Percentiles rank a stretch among this genome's conserved stretches.
These are phyloP conservation scores for Buxus sempervirens DNA, from an alignment of 164 flowering plant species.

Conservation along the genomic window DNA sequence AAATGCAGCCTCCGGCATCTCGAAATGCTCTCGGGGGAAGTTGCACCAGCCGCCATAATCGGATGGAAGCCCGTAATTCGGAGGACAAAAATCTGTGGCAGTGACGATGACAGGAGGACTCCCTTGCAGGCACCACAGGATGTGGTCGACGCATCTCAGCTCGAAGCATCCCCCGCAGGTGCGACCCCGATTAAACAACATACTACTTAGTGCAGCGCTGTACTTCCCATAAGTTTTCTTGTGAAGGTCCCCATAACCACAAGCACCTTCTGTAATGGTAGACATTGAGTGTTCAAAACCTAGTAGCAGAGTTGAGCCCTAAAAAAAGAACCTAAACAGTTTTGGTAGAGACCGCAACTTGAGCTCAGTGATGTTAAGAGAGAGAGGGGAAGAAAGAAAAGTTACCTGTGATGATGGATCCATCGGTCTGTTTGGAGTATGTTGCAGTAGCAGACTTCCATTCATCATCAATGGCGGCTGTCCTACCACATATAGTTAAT, in stretches of 20 bases:
- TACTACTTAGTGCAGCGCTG: conserved; percentile 60
- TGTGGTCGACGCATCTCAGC: conserved; percentile 65
- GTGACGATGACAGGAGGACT: conserved; percentile 67
- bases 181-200: conserved; percentile 64
- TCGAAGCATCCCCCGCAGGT: conserved; percentile 75
- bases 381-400: conserved; percentile 4
- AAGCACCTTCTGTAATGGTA: conserved; percentile 58
- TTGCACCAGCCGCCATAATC: conserved; percentile 94
- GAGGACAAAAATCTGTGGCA: conserved; percentile 82
- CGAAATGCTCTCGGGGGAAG: conserved; percentile 68
- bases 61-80: conserved; percentile 62
- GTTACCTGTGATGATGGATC: conserved; percentile 50
- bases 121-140: conserved; percentile 64
- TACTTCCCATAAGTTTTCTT: conserved; percentile 45
- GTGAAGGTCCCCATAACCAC: conserved; percentile 74
- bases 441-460: conserved; percentile 79
- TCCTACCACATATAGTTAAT: conserved; percentile 1
- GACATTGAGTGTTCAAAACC: background rate
- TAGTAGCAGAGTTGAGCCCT: too few species aligned
- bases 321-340: background rate
- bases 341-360: background rate
- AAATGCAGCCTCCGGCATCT: conserved; percentile 67
- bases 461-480: conserved; percentile 27
- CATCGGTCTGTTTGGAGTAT: conserved; percentile 51
- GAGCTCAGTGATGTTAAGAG: background rate